phyloP scores from a whole-genome alignment of 2,329 filamentous ascomycete genomes.

The Lojkania enalia region DNA sequence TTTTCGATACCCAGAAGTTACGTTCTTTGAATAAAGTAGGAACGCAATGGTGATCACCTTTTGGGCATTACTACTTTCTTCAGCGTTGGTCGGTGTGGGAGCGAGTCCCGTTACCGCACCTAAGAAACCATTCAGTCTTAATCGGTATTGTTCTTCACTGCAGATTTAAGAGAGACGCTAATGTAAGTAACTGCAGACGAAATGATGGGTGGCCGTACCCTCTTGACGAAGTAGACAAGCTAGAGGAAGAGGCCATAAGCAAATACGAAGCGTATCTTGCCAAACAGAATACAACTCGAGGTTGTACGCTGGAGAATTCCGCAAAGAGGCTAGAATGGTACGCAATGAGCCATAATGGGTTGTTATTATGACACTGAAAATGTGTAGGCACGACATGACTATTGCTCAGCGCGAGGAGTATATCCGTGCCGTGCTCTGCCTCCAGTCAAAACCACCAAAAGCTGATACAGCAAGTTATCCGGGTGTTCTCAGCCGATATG shows the following conservation, averaged over 20 bases:
- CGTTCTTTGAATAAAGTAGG: background rate
- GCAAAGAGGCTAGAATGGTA: conserved; percentile 27
- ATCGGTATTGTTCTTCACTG: conserved; percentile 2
- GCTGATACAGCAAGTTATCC: conserved; percentile 20
- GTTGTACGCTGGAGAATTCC: conserved; percentile 29
- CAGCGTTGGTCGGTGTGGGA: conserved; percentile 1
- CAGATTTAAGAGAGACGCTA: background rate
- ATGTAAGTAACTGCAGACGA: conserved; percentile 1
- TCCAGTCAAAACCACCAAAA: conserved; percentile 26
- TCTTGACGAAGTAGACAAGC: conserved; percentile 26
- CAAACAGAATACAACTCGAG: conserved; percentile 21
- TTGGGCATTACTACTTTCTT: conserved; percentile 2
- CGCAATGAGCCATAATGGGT: background rate
- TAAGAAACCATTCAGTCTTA: conserved; percentile 10
- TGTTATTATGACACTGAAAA: background rate
- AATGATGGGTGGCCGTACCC: conserved; percentile 27
- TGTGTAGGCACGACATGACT: conserved; percentile 24
- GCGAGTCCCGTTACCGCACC: conserved; percentile 4
- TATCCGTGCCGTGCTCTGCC: conserved; percentile 25
- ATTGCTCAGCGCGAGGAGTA: conserved; percentile 25
- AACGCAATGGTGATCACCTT: conserved; percentile 3
- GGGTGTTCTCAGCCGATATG: conserved; percentile 24
- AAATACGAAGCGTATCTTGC: conserved; percentile 29
- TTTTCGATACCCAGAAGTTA: too few relatives aligned
- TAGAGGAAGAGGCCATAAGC: conserved; percentile 20